These are phyloP conservation scores for Euphorbia celastroides DNA, from an alignment of 441 rosid genomes.

Conservation along the genomic window DNA sequence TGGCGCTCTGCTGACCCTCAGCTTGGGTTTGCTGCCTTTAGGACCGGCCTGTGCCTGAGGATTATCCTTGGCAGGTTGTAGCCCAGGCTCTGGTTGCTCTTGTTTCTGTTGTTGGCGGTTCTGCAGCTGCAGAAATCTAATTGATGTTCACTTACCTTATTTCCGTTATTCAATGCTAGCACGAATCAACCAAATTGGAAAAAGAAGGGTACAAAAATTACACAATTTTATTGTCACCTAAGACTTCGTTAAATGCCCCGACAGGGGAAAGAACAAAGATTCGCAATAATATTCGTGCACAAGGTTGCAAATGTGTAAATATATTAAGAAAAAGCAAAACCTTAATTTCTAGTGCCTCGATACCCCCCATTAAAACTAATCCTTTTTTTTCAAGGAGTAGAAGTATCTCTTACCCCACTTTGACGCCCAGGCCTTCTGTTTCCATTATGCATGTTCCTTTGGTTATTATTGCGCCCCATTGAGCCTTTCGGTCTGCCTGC, in stretches of 20 bases:
- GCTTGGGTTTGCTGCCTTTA: constrained; percentile 60
- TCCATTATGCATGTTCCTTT: constrained; percentile 58
- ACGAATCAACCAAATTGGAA: neutral
- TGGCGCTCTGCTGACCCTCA: constrained; percentile 43
- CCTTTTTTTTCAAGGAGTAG: constrained; percentile 13
- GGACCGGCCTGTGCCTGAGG: constrained; percentile 91
- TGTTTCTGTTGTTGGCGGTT: constrained; percentile 60
- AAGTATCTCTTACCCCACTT: constrained; percentile 40
- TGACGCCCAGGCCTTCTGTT: constrained; percentile 53
- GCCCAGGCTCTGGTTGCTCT: constrained; percentile 53
- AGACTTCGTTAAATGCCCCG: constrained; percentile 28
- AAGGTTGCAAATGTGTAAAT: constrained; percentile 9
- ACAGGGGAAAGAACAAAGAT: constrained; percentile 1
- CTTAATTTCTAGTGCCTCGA: constrained; percentile 25
- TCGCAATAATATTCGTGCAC: constrained; percentile 15
- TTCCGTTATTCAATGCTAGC: too few relatives aligned
- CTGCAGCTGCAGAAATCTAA: constrained; percentile 87
- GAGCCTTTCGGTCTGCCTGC: constrained; percentile 56
- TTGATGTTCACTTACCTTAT: constrained; percentile 10
- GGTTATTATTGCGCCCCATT: constrained; percentile 58
- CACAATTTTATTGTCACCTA: neutral
- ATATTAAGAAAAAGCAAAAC: constrained; percentile 1
- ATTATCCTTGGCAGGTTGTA: constrained; percentile 56
- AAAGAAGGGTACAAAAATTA: too few relatives aligned
- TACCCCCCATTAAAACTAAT: constrained; percentile 27